phyloP scores from a whole-genome alignment of 2,329 filamentous ascomycete species.

The Verticillium nonalfalfae region DNA sequence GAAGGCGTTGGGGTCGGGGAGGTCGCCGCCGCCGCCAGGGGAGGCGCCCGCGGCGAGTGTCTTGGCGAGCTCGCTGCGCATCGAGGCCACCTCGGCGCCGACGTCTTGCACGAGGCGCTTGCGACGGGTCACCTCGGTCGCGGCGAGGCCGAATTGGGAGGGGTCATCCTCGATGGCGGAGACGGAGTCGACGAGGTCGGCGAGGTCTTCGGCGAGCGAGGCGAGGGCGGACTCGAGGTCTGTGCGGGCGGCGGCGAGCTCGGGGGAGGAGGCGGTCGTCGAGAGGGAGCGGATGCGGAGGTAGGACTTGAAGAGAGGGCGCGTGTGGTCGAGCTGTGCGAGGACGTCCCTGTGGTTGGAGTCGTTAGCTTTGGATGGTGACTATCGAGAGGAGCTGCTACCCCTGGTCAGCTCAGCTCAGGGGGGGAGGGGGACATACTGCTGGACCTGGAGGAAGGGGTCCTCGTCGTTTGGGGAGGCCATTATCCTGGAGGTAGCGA shows the following conservation, averaged over 20 bases:
- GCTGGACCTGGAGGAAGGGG: conserved; percentile 67
- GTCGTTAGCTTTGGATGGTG: conserved; percentile 3
- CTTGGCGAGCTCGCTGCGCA: conserved; percentile 74
- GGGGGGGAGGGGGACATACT: conserved; percentile 36
- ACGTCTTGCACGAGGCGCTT: conserved; percentile 82
- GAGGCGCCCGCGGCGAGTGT: conserved; percentile 35
- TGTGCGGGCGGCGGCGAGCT: conserved; percentile 71
- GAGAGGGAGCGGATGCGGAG: conserved; percentile 88
- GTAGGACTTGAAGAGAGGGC: conserved; percentile 89
- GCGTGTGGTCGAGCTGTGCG: conserved; percentile 69
- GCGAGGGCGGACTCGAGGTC: conserved; percentile 62
- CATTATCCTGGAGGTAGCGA: conserved; percentile 46
- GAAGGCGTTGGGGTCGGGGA: conserved; percentile 50
- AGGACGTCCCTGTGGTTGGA: conserved; percentile 68
- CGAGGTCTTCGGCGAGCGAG: conserved; percentile 73
- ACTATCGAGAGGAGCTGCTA: not conserved
- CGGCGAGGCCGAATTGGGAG: conserved; percentile 76
- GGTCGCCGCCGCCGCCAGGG: conserved; percentile 28
- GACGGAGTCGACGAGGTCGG: conserved; percentile 83
- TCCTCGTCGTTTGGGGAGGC: conserved; percentile 62
- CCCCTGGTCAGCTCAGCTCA: not conserved
- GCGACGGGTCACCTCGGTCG: conserved; percentile 74
- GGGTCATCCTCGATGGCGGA: conserved; percentile 83
- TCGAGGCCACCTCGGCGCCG: conserved; percentile 81
- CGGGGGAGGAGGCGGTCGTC: conserved; percentile 65